Conservation (phyloP, 2,329 filamentous ascomycete species). For the Myriosclerotinia duriaeana region DNA sequence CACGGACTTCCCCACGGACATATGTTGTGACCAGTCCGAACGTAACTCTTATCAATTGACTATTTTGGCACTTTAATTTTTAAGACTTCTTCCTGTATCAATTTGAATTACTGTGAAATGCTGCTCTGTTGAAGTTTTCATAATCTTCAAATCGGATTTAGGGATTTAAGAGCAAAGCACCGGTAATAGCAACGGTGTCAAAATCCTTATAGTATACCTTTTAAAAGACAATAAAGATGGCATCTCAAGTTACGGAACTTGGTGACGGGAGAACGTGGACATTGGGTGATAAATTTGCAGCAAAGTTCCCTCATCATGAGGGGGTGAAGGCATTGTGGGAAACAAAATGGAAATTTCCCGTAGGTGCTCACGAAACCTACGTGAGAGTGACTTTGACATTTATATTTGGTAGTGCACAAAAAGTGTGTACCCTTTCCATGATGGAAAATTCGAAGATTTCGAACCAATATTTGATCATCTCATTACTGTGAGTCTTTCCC, state of each 20-base stretch:
- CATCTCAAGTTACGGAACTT: conserved; percentile 12
- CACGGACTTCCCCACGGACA: conserved; percentile 16
- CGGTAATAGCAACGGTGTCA: neutral
- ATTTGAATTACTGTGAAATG: neutral
- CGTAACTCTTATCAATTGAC: neutral
- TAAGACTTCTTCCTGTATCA: neutral
- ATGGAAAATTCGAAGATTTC: conserved; percentile 67
- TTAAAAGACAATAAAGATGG: neutral
- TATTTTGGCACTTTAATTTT: neutral
- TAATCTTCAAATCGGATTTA: neutral
- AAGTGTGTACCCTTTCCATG: conserved; percentile 73
- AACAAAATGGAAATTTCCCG: conserved; percentile 71
- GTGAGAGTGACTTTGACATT: neutral
- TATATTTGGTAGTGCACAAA: conserved; percentile 49
- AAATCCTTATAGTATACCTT: neutral
- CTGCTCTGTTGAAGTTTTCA: neutral
- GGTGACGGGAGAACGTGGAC: conserved; percentile 21
- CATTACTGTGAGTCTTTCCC: conserved; percentile 48
- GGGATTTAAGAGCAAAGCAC: neutral
- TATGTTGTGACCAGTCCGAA: neutral
- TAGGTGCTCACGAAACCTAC: conserved; percentile 40
- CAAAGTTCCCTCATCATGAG: conserved; percentile 32
- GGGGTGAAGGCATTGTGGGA: conserved; percentile 65
- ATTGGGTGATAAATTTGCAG: conserved; percentile 21
- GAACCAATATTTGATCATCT: conserved; percentile 65